Base-by-base conservation (phyloP, 1,284 basidiomycete species). In the Exsudoporus floridanus region DNA sequence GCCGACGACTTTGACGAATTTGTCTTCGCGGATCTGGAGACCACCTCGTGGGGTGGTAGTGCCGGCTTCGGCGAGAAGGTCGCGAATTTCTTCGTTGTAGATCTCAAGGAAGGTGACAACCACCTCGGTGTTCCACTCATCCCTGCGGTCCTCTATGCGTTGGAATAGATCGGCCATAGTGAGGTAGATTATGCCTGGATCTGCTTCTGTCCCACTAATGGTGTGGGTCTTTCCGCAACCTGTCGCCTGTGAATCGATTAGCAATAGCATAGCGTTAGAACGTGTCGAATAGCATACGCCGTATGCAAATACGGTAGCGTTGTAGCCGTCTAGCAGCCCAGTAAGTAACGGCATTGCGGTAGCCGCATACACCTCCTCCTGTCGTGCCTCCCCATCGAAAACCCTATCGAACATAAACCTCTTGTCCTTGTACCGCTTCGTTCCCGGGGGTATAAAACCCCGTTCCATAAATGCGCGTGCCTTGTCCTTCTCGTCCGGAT, bases 171-270 rank as follows among this genome's bases (percentile, higher is more conserved):
- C 93, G 39, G 91, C 84, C 94, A 98, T 98, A n/a, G 94, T 92
- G 52, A 92, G 80, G 70, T 97, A 94, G 69, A 98, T 96, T 63
- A 97, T 86, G 27, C 95, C 95, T 14, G 94, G 92, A 69, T 95
- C 89, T 18, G 73, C 66, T 46, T 89, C 85, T 27, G 88, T 88
- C 54, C 95, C 95, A 65, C 93, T 96, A 68, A 98, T 97, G 27
- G 95, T 98, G 71, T 98, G 94, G 10, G 95, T 98, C 73, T 98
- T 98, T 55, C 95, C 95, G 69, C 95, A 98, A 16, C 95, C 95
- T 12, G 95, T 98, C 18, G 95, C 95, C 94, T 98, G 63, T 14
- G 50, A 36, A 44, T 50, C 50, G 27, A 56, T 64, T 37, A 61
- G 60, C 53, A 41, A 58, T 49, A 38, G 57, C 42, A 56, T 46